phyloP scores from a whole-genome alignment of 2,329 filamentous ascomycete species.

The Aspergillus melleus region DNA sequence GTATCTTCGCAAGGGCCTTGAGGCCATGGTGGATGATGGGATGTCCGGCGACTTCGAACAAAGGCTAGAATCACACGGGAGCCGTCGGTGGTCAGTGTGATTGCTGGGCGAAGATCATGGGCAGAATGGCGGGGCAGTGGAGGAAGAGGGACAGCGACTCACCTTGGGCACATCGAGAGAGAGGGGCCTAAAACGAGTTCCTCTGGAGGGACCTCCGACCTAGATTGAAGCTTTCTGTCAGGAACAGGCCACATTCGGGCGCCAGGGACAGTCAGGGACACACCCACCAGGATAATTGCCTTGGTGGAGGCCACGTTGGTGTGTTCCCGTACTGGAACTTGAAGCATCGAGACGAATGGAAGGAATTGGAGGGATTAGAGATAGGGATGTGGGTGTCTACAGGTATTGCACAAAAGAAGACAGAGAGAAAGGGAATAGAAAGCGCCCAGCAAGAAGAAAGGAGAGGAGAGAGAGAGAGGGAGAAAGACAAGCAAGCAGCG shows the following conservation, averaged over 20 bases:
- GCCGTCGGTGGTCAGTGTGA: slow-evolving; percentile 1
- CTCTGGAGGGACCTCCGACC: slow-evolving; percentile 94
- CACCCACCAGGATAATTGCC: slow-evolving; percentile 83
- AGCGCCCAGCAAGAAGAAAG: background rate
- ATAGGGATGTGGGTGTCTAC: background rate
- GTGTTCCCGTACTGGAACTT: slow-evolving; percentile 47
- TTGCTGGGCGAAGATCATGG: slow-evolving; percentile 1
- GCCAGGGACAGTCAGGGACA: slow-evolving; percentile 1
- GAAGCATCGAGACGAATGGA: slow-evolving; percentile 39
- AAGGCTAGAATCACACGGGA: slow-evolving; percentile 60
- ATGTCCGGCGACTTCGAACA: slow-evolving; percentile 97
- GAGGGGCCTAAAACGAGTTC: slow-evolving; percentile 91
- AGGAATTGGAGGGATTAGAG: background rate
- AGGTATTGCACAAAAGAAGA: background rate
- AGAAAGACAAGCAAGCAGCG: background rate
- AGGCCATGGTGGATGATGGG: slow-evolving; percentile 98
- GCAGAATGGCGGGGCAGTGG: background rate
- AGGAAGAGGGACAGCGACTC: slow-evolving; percentile 25
- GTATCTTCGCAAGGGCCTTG: slow-evolving; percentile 84
- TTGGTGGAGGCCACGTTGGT: slow-evolving; percentile 68
- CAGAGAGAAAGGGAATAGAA: background rate
- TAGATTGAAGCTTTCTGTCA: slow-evolving; percentile 46
- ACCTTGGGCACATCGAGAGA: slow-evolving; percentile 96
- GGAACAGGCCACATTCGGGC: background rate
- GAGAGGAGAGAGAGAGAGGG: background rate